These are phyloP conservation scores for Metschnikowia lachancei DNA, from an alignment of 805 yeast genomes.

Conservation along the genomic window DNA sequence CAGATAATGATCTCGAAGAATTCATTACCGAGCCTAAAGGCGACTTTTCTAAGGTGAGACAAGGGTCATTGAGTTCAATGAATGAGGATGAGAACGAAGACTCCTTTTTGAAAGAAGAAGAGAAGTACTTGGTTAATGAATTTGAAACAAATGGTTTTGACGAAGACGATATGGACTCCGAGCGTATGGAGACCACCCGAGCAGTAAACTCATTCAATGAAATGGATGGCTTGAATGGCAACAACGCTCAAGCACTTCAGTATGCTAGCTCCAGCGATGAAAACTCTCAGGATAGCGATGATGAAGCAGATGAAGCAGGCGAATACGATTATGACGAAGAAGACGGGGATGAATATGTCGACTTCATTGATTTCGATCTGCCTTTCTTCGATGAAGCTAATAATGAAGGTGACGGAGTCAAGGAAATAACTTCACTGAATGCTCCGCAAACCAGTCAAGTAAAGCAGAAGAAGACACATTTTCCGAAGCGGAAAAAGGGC, in stretches of 20 bases:
- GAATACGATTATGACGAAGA: constrained; percentile 19
- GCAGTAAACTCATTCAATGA: constrained; percentile 19
- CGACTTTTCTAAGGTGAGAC: constrained; percentile 16
- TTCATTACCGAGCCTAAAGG: constrained; percentile 20
- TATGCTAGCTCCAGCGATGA: constrained; percentile 36
- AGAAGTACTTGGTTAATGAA: constrained; percentile 43
- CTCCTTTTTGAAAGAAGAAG: constrained; percentile 43
- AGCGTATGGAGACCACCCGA: constrained; percentile 18
- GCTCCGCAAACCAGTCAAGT: constrained; percentile 9
- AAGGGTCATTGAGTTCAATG: constrained; percentile 31
- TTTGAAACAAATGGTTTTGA: constrained; percentile 47
- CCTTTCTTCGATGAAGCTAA: constrained; percentile 26
- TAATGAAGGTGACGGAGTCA: constrained; percentile 5
- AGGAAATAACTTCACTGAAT: constrained; percentile 9
- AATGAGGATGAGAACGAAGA: constrained; percentile 37
- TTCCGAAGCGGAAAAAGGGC: constrained; percentile 20
- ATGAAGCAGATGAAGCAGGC: constrained; percentile 26
- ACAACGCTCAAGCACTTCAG: constrained; percentile 39
- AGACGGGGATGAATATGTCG: constrained; percentile 42
- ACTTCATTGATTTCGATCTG: constrained; percentile 36
- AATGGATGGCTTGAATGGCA: constrained; percentile 18
- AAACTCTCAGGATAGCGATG: constrained; percentile 28
- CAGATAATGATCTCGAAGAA: constrained; percentile 45
- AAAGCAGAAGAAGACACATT: constrained; percentile 12
- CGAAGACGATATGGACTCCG: constrained; percentile 41